Evolutionary conservation across 2,329 filamentous ascomycete species (phyloP), one percentile per base, ranked within the genome.

Genomic region (Hypocreales sp.): DNA sequence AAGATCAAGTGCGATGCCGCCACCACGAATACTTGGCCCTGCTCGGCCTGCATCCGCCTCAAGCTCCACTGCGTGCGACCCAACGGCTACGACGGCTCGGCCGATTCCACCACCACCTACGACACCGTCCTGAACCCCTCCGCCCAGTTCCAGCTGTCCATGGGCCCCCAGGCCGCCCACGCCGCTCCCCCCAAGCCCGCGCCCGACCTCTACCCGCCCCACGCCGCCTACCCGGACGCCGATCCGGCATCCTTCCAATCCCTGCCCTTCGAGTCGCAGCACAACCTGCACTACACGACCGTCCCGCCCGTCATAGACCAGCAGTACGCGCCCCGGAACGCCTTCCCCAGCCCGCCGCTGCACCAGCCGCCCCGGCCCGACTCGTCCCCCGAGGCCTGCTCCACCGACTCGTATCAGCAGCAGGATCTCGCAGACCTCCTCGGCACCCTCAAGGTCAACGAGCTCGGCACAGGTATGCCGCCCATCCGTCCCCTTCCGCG

Each of bases 1-100:
- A 98, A 98, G 56, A 98, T 98, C 50, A 93, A 93, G 53, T 98
- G 87, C 57, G 90, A 95, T 58, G 84, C 87, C 28, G 87, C 87
- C 13, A 93, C 87, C 10, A 94, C 86, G 22, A 94, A 95, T 51
- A 84, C 83, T 20, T 95, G 90, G 87, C 90, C 90, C 16, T 95
- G 87, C 53, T 90, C 86, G 22, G 83, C 90, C 20, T 98, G 87
- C 50, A 79, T 84, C 35, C 73, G 87, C 26, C 62, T 95, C 35
- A 95, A 94, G 59, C 68, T 94, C 33, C 81, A 90, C 44, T 95
- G 90, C 50, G 77, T 94, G 15, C 83, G 84, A 24, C 90, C 87
- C 4, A 84, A 82, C 31, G 76, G 84, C 32, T 74, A 67, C 40
- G 71, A 75, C 35, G 53, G 59, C 26, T 50, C 63, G 16, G 52